These are phyloP conservation scores for Populus tomentosa DNA, from an alignment of 441 rosid species.

Conservation along the genomic window DNA sequence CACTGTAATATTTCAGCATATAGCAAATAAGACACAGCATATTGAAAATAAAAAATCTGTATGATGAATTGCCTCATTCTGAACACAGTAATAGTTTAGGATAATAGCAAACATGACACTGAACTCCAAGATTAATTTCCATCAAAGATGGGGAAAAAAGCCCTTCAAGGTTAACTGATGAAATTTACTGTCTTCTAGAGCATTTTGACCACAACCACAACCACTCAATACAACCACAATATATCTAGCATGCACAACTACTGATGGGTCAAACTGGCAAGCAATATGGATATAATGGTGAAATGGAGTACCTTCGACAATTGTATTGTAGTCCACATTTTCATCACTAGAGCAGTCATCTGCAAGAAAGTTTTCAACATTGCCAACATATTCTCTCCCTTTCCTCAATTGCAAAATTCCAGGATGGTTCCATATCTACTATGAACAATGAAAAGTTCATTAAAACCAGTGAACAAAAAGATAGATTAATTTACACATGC, in stretches of 20 bases:
- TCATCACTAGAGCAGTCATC: conserved; percentile 99
- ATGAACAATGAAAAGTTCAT: conserved; percentile 20
- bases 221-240: background rate
- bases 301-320: conserved; percentile 63
- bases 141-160: no score
- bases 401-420: conserved; percentile 95
- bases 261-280: conserved; percentile 8
- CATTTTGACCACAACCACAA: background rate
- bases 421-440: conserved; percentile 99
- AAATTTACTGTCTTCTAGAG: background rate
- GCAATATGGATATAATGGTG: conserved; percentile 7
- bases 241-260: conserved; percentile 4
- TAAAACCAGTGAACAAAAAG: conserved; percentile 5
- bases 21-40: background rate
- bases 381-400: conserved; percentile 55
- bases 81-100: background rate
- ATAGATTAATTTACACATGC: background rate
- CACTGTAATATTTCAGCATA: background rate
- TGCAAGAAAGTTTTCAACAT: conserved; percentile 60
- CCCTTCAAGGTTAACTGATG: background rate
- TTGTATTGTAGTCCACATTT: conserved; percentile 69
- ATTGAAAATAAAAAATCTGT: background rate
- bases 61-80: background rate
- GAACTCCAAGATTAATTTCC: no score
- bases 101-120: background rate